Evolutionary conservation across 768 basidiomycete species (phyloP).

Genomic region (Hygrophoropsis aurantiaca): DNA sequence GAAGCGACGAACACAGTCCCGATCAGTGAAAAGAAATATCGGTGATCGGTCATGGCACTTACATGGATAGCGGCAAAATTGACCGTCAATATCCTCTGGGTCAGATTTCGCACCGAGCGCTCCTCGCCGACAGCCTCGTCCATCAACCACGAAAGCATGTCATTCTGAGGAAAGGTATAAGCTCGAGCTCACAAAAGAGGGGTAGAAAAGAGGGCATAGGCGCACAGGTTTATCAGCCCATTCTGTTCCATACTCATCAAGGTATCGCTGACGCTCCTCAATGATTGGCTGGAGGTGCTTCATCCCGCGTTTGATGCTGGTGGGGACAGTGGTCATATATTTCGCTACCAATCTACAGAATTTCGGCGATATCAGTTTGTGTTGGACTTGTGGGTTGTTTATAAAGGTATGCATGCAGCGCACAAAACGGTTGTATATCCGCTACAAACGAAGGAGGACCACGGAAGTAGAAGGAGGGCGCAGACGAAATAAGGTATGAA

Average conservation of each 20-base stretch:
- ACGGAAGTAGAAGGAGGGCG: no score
- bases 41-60: background rate
- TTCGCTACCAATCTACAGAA: constrained; percentile 14
- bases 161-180: constrained; percentile 17
- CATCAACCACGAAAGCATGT: constrained; percentile 33
- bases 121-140: constrained; percentile 22
- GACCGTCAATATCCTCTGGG: constrained; percentile 11
- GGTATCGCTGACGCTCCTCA: constrained; percentile 22
- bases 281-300: constrained; percentile 28
- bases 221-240: constrained; percentile 34
- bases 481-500: no score
- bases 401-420: no score
- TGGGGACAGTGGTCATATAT: constrained; percentile 10
- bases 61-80: constrained; percentile 23
- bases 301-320: constrained; percentile 5
- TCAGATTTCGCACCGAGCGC: constrained; percentile 19
- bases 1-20: background rate
- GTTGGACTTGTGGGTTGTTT: no score
- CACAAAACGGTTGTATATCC: no score
- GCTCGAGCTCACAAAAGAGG: background rate
- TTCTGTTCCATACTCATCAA: constrained; percentile 21
- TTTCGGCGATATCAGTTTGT: background rate
- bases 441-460: no score
- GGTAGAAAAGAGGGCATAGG: background rate
- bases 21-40: background rate